phyloP scores from a whole-genome alignment of 306 rosid genomes.

The Rosa persica region DNA sequence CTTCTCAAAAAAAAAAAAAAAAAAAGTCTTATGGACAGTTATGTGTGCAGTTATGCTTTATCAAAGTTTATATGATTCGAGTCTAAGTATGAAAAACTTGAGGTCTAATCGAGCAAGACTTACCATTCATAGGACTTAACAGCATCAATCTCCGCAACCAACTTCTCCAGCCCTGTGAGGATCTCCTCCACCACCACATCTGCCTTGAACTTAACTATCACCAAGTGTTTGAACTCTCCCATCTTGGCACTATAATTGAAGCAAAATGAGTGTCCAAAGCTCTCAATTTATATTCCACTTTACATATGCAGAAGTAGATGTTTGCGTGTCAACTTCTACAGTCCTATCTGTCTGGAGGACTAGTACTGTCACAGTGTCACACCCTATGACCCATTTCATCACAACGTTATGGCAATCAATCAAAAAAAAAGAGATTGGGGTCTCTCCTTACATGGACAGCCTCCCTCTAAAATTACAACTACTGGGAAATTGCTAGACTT shows the following conservation, averaged over 20 bases:
- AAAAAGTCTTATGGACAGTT: not conserved
- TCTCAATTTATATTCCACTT: slow-evolving; percentile 38
- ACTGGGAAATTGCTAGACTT: not conserved
- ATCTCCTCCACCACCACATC: slow-evolving; percentile 69
- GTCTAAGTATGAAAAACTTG: not conserved
- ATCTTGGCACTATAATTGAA: slow-evolving; percentile 34
- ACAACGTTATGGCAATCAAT: slow-evolving; percentile 34
- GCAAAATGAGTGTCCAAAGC: slow-evolving; percentile 19
- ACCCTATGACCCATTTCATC: slow-evolving; percentile 41
- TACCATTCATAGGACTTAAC: slow-evolving; percentile 90
- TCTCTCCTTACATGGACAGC: slow-evolving; percentile 29
- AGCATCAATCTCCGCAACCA: slow-evolving; percentile 68
- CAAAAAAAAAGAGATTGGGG: slow-evolving; percentile 19
- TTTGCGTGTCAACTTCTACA: slow-evolving; percentile 34
- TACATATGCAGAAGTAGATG: slow-evolving; percentile 8
- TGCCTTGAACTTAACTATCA: slow-evolving; percentile 80
- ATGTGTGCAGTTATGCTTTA: not conserved
- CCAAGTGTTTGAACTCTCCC: slow-evolving; percentile 88
- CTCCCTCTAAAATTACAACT: not conserved
- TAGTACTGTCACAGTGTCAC: slow-evolving; percentile 14
- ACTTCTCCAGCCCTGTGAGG: slow-evolving; percentile 61
- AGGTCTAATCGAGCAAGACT: not conserved
- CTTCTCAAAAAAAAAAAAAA: too few species aligned
- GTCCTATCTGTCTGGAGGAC: slow-evolving; percentile 32
- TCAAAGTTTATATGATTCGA: not conserved